A percentile compares a stretch with the other conserved stretches of the same genome.
Evolutionary conservation across 1,284 basidiomycete genomes (phyloP).

Genomic region (Puccinia coronata): DNA sequence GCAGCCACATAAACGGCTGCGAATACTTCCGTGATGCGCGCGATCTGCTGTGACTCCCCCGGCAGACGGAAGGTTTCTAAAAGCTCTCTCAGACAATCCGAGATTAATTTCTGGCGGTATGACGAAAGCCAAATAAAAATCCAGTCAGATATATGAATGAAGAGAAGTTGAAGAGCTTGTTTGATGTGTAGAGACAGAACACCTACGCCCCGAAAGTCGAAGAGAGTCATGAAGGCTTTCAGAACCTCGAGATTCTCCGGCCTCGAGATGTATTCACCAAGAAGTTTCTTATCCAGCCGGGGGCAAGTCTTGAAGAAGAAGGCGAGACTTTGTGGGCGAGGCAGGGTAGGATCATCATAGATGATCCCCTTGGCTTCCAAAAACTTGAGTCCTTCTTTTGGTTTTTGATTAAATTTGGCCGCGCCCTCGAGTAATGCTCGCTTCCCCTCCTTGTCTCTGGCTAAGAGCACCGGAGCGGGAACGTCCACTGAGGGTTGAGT

Average conservation of each 20-base stretch:
- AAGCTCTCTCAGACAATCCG: constrained; percentile 91
- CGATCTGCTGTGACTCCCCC: constrained; percentile 92
- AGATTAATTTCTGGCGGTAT: constrained; percentile 75
- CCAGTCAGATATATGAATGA: neutral
- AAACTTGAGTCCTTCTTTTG: constrained; percentile 86
- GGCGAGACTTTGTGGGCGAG: constrained; percentile 69
- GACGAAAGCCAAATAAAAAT: neutral
- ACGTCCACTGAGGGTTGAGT: constrained; percentile 61
- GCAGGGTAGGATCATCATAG: constrained; percentile 61
- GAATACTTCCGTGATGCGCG: constrained; percentile 91
- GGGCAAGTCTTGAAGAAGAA: constrained; percentile 82
- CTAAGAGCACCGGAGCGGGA: constrained; percentile 66
- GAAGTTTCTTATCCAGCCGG: constrained; percentile 84
- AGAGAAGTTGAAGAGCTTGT: neutral
- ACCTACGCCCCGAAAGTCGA: constrained; percentile 82
- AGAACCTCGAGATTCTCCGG: constrained; percentile 84
- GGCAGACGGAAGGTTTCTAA: constrained; percentile 92
- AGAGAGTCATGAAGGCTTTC: constrained; percentile 81
- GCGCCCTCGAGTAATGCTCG: constrained; percentile 81
- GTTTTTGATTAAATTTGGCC: constrained; percentile 88
- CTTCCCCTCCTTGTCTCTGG: constrained; percentile 79
- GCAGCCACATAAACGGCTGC: constrained; percentile 86
- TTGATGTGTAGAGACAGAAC: constrained; percentile 48
- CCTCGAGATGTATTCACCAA: constrained; percentile 90
- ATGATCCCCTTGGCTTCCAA: constrained; percentile 84